Percentiles rank a stretch among this genome's conserved stretches.
Conservation (phyloP, 345 rosid species). For the Camelina neglecta region DNA sequence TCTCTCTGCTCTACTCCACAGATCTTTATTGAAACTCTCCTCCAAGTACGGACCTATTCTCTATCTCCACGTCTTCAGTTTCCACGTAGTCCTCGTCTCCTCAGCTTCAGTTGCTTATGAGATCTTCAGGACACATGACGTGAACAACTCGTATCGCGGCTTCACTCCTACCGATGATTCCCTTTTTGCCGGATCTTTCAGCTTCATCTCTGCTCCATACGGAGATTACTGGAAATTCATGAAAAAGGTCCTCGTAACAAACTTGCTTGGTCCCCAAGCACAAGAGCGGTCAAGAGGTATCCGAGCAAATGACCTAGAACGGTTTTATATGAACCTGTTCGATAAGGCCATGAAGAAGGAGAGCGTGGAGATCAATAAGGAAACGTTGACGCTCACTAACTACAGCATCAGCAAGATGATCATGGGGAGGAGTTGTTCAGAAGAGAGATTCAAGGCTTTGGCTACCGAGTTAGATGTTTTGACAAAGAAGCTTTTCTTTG, state of each 20-base stretch:
- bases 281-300: no score
- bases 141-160: no score
- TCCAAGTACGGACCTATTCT: background rate
- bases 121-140: no score
- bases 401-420: constrained; percentile 48
- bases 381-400: constrained; percentile 33
- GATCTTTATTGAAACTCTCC: background rate
- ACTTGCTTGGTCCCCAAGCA: no score
- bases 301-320: no score
- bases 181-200: no score
- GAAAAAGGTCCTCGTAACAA: no score
- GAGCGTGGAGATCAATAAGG: constrained; percentile 29
- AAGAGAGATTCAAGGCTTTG: constrained; percentile 29
- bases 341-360: constrained; percentile 31
- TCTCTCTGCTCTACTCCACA: background rate
- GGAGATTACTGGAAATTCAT: no score
- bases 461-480: background rate
- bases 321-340: background rate
- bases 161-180: no score
- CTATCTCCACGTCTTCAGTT: background rate
- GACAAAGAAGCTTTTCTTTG: constrained; percentile 4
- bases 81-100: background rate
- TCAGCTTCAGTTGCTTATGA: background rate
- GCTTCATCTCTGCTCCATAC: no score
- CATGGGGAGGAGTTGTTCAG: constrained; percentile 26